phyloP scores from a whole-genome alignment of 2,329 filamentous ascomycete species.

The Aspergillus pseudoviridinutans region DNA sequence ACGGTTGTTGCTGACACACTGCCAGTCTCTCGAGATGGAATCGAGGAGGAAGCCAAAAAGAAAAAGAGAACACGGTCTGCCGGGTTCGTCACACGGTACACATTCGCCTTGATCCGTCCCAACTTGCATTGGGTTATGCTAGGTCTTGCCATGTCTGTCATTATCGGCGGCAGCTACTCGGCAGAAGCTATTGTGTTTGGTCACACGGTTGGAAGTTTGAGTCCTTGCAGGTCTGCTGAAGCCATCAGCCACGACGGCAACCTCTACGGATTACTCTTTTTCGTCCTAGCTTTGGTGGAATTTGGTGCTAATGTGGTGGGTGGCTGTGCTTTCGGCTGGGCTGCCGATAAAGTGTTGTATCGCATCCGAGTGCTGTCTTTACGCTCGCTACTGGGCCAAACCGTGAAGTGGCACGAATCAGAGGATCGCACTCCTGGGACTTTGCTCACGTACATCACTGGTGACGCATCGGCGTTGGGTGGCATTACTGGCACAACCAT shows the following conservation, averaged over 20 bases:
- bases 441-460: constrained; percentile 64
- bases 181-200: constrained; percentile 57
- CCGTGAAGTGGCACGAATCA: constrained; percentile 66
- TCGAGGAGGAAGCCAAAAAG: constrained; percentile 11
- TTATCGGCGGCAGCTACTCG: constrained; percentile 55
- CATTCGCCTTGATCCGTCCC: constrained; percentile 40
- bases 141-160: constrained; percentile 49
- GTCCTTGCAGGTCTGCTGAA: constrained; percentile 47
- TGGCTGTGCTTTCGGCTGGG: constrained; percentile 53
- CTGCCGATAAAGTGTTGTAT: constrained; percentile 62
- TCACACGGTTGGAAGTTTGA: constrained; percentile 54
- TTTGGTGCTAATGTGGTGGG: constrained; percentile 59
- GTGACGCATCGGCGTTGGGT: constrained; percentile 62
- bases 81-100: constrained; percentile 27
- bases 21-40: constrained; percentile 8
- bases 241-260: constrained; percentile 48
- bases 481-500: constrained; percentile 68
- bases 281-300: constrained; percentile 56
- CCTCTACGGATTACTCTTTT: constrained; percentile 55
- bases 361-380: constrained; percentile 60
- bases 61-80: constrained; percentile 14
- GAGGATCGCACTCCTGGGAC: constrained; percentile 57
- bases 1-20: constrained; percentile 11
- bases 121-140: constrained; percentile 43
- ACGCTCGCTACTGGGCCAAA: constrained; percentile 60